Conservation (phyloP, 345 rosid species). For the Eucalyptus pauciflora region DNA sequence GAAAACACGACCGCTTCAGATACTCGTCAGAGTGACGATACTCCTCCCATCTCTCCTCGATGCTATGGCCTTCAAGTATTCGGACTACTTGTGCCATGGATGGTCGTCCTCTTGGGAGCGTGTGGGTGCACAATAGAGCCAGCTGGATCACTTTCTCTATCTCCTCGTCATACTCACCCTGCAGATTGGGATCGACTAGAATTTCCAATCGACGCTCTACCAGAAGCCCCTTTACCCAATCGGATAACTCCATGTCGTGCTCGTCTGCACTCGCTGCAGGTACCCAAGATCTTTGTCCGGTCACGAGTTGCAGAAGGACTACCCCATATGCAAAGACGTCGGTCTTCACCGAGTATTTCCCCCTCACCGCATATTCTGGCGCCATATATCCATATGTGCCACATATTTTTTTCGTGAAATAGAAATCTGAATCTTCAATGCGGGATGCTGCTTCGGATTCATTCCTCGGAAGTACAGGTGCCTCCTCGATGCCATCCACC, state of each 20-base stretch:
- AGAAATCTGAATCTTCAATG: background rate
- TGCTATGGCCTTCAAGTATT: background rate
- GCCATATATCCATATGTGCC: background rate
- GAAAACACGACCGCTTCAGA: too few relatives aligned
- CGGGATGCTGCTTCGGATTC: background rate
- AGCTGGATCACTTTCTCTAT: background rate
- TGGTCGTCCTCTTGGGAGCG: background rate
- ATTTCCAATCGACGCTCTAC: background rate
- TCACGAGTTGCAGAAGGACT: background rate
- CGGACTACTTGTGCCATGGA: background rate
- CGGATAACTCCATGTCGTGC: fast-evolving
- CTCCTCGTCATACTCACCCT: background rate
- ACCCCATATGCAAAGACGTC: background rate
- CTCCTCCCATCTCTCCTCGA: background rate
- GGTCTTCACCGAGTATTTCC: background rate
- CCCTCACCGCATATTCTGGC: background rate
- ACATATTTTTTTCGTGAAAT: fast-evolving
- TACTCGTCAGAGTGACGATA: background rate
- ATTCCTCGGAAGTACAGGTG: background rate
- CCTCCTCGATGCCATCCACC: background rate
- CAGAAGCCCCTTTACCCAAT: background rate
- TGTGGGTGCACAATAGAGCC: background rate
- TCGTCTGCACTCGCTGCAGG: fast-evolving
- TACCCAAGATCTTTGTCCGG: fast-evolving
- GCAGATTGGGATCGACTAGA: background rate